Conservation (phyloP, 805 yeast genomes). For the Tetrapisispora nanseiensis region DNA sequence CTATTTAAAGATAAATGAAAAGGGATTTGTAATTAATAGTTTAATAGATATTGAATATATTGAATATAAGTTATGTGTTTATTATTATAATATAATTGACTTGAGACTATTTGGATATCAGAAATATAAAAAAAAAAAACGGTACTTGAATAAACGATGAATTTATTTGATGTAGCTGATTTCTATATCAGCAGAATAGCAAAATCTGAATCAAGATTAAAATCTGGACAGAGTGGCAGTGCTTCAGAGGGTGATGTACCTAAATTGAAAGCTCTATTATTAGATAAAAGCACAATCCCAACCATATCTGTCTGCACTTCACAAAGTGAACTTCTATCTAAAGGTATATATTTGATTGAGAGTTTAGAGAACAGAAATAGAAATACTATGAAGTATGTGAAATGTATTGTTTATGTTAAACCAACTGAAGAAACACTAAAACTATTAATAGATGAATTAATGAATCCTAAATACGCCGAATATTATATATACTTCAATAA, state of each 20-base stretch:
- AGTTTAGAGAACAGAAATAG: conserved; percentile 50
- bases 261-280: conserved; percentile 60
- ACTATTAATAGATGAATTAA: conserved; percentile 53
- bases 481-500: conserved; percentile 77
- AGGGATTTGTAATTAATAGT: too few species aligned
- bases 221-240: conserved; percentile 6
- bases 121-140: too few species aligned
- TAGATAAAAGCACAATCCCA: conserved; percentile 73
- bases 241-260: conserved; percentile 15
- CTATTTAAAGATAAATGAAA: too few species aligned
- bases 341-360: conserved; percentile 80
- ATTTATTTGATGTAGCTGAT: conserved; percentile 39
- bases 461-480: conserved; percentile 66
- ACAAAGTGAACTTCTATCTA: conserved; percentile 70
- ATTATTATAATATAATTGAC: too few species aligned
- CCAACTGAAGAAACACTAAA: conserved; percentile 61
- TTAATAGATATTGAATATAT: too few species aligned
- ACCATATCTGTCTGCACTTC: conserved; percentile 83
- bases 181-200: conserved; percentile 35
- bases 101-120: too few species aligned
- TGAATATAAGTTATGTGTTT: too few species aligned
- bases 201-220: conserved; percentile 16
- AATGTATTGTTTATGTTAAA: conserved; percentile 68
- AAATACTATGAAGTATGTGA: conserved; percentile 67
- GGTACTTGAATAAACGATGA: too few species aligned